Evolutionary conservation across 495 filamentous ascomycete species (phyloP).

Genomic region (Durotheca rogersii): DNA sequence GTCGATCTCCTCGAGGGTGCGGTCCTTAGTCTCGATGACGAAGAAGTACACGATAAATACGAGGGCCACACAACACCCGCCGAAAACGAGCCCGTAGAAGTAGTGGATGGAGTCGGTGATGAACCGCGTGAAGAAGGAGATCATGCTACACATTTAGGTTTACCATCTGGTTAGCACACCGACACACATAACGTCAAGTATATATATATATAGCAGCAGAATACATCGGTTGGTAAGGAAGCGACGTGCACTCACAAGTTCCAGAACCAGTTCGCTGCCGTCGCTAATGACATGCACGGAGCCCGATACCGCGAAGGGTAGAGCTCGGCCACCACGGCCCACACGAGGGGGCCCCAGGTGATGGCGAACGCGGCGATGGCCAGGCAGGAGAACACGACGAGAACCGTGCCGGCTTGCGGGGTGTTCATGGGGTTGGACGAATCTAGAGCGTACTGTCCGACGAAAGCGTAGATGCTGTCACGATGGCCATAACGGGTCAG

Average conservation of each 20-base stretch:
- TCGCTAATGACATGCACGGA: constrained; percentile 72
- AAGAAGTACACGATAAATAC: constrained; percentile 80
- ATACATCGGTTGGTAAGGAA: too few relatives aligned
- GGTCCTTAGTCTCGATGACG: constrained; percentile 58
- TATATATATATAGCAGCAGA: too few relatives aligned
- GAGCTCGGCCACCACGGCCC: constrained; percentile 78
- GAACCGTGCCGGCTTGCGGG: constrained; percentile 60
- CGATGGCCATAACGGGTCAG: constrained; percentile 30
- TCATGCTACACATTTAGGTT: constrained; percentile 39
- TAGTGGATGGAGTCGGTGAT: constrained; percentile 75
- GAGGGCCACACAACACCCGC: constrained; percentile 66
- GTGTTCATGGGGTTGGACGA: constrained; percentile 52
- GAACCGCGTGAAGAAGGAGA: constrained; percentile 79
- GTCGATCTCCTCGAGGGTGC: constrained; percentile 63
- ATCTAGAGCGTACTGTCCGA: constrained; percentile 58
- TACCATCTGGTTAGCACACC: too few relatives aligned
- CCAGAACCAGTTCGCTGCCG: constrained; percentile 84
- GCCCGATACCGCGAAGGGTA: constrained; percentile 78
- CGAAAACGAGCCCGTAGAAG: constrained; percentile 83
- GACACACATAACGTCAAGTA: too few relatives aligned
- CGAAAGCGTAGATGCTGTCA: constrained; percentile 62
- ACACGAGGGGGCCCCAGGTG: constrained; percentile 85
- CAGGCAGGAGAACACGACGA: constrained; percentile 83
- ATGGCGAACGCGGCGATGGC: constrained; percentile 62
- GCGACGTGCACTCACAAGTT: constrained; percentile 70